phyloP scores from a whole-genome alignment of 495 filamentous ascomycete genomes.

The Pyrenula massariospora region DNA sequence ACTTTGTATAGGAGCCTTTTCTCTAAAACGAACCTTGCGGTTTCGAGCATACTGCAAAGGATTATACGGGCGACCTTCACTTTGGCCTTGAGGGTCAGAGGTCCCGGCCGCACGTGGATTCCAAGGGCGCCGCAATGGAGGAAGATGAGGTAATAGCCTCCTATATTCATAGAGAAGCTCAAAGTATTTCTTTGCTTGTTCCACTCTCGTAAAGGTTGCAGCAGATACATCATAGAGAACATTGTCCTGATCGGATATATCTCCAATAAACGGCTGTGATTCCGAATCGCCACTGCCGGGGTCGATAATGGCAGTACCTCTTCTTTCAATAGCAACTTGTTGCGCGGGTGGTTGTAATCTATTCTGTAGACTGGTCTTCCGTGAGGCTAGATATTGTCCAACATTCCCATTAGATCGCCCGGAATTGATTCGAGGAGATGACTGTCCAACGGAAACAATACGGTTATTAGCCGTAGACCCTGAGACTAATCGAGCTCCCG shows the following conservation, averaged over 20 bases:
- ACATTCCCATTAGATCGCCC: conserved; percentile 37
- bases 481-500: background rate
- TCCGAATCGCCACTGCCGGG: background rate
- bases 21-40: conserved; percentile 62
- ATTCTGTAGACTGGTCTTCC: background rate
- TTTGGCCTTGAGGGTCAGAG: conserved; percentile 4
- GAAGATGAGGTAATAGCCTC: conserved; percentile 60
- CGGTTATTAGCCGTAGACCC: conserved; percentile 1
- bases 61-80: conserved; percentile 59
- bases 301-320: background rate
- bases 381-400: conserved; percentile 44
- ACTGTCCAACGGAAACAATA: conserved; percentile 5
- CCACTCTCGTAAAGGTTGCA: conserved; percentile 65
- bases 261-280: background rate
- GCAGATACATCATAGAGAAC: conserved; percentile 58
- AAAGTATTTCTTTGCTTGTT: conserved; percentile 66
- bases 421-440: background rate
- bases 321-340: background rate
- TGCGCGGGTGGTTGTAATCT: background rate
- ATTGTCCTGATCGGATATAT: background rate
- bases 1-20: conserved; percentile 56
- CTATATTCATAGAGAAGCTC: conserved; percentile 74
- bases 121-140: conserved; percentile 38
- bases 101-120: conserved; percentile 1
- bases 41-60: conserved; percentile 83